phyloP scores from a whole-genome alignment of 1,284 basidiomycete species.

The Pseudozyma hubeiensis region DNA sequence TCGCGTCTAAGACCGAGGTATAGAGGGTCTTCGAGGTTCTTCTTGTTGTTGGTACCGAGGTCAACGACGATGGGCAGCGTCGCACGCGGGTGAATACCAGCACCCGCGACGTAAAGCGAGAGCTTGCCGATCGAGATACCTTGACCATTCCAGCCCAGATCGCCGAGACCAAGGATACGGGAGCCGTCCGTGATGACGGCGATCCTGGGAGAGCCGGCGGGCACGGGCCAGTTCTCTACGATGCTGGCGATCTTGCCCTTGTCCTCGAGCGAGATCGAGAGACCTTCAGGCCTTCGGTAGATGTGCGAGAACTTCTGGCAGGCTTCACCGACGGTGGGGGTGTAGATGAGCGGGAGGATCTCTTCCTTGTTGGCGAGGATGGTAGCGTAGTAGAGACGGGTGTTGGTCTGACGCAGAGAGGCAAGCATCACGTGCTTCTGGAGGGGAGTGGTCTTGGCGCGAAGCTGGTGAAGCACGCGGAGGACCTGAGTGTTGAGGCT shows the following conservation, averaged over 20 bases:
- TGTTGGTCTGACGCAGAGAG: constrained; percentile 79
- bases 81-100: constrained; percentile 85
- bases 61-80: constrained; percentile 82
- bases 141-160: constrained; percentile 78
- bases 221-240: constrained; percentile 80
- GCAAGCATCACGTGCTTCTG: constrained; percentile 86
- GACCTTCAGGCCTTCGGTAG: constrained; percentile 79
- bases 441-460: constrained; percentile 76
- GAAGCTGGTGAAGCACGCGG: constrained; percentile 78
- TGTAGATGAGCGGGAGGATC: constrained; percentile 79
- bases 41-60: constrained; percentile 84
- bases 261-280: constrained; percentile 72
- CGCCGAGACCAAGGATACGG: constrained; percentile 90
- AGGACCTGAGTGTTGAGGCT: constrained; percentile 73
- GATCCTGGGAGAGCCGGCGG: constrained; percentile 65
- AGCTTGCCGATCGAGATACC: constrained; percentile 93
- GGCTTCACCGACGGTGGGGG: constrained; percentile 90
- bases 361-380: constrained; percentile 75
- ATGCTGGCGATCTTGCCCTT: constrained; percentile 81
- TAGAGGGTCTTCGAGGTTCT: constrained; percentile 84
- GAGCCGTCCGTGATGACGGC: constrained; percentile 79
- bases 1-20: constrained; percentile 79
- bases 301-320: constrained; percentile 80
- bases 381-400: constrained; percentile 77
- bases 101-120: constrained; percentile 88